Evolutionary conservation across 2,329 filamentous ascomycete genomes (phyloP), one percentile per base, ranked within the genome.

Genomic region (Claviceps maximensis): DNA sequence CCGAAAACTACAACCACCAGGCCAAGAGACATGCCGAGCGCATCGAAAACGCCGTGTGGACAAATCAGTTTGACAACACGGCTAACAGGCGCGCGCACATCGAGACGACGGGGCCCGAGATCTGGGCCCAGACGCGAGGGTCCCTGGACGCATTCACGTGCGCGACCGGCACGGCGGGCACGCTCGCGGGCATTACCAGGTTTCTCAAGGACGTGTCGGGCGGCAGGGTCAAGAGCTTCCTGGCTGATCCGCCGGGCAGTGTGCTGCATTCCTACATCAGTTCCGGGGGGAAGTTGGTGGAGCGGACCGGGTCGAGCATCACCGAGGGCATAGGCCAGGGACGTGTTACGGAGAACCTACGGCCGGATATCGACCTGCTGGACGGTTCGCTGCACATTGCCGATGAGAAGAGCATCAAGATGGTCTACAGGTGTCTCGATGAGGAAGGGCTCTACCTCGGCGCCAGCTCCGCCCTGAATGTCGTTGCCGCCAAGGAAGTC

Each of bases 271-370:
- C 86, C 56, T 97, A 96, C 73, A 85, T 98, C 60, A 78, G 80
- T 55, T 90, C 85, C 17, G 89, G 89, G 13, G 90, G 90, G 41
- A 85, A 86, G 66, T 75, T 97, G 52, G 74, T 75, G n/a, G 91
- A 96, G 65, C 79, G 93, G 50, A 74, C 74, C 2, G 93, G 93
- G 10, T 84, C 86, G 52, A 93, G 86, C 64, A 97, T 98, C 71
- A 98, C 93, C 2, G 93, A 98, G 72, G 93, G 93, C 25, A 98
- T 98, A 63, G 93, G 93, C 21, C 93, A 97, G 73, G 93, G 93
- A 40, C 86, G 93, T 51, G 80, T 98, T 50, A 98, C 93, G n/a
- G 88, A 95, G 65, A 98, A 98, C 70, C 73, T 98, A 58, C 75
- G 81, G 69, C 87, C 86, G 4, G 93, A 98, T 63, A 78, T 98